Evolutionary conservation across 2,329 filamentous ascomycete genomes (phyloP).

Genomic region (Aspergillus spinulosporus): DNA sequence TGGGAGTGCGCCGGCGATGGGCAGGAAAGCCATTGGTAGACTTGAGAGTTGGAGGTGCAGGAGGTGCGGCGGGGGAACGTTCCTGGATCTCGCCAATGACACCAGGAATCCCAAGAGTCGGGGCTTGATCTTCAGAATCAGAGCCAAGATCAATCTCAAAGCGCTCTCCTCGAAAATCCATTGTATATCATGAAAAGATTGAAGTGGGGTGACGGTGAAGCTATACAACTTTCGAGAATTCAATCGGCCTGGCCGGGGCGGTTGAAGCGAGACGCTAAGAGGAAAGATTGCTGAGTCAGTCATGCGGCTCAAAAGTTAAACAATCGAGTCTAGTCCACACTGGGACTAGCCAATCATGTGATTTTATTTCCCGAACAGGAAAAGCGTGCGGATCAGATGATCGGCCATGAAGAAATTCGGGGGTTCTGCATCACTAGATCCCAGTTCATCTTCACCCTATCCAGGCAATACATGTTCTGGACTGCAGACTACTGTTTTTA

Average conservation of each 20-base stretch:
- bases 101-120: slow-evolving; percentile 29
- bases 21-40: slow-evolving; percentile 83
- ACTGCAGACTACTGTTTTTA: background rate
- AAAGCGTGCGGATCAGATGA: slow-evolving; percentile 22
- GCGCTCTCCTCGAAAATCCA: slow-evolving; percentile 60
- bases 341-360: slow-evolving; percentile 26
- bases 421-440: background rate
- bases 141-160: slow-evolving; percentile 60
- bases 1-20: slow-evolving; percentile 70
- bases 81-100: slow-evolving; percentile 78
- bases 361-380: slow-evolving; percentile 14
- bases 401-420: slow-evolving; percentile 3
- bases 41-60: slow-evolving; percentile 49
- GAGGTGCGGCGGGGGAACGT: slow-evolving; percentile 56
- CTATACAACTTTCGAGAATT: background rate
- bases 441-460: background rate
- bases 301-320: slow-evolving; percentile 45
- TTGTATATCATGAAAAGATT: slow-evolving; percentile 19
- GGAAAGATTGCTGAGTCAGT: slow-evolving; percentile 18
- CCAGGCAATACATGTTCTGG: background rate
- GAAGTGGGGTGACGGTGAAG: slow-evolving; percentile 14
- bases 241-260: background rate
- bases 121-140: slow-evolving; percentile 23
- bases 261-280: slow-evolving; percentile 9
- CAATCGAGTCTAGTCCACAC: slow-evolving; percentile 20